A percentile compares a stretch with the other conserved stretches of the same genome.
These are phyloP conservation scores for Pestalotiopsis sp. DNA, from an alignment of 2,329 filamentous ascomycete genomes.

Conservation along the genomic window DNA sequence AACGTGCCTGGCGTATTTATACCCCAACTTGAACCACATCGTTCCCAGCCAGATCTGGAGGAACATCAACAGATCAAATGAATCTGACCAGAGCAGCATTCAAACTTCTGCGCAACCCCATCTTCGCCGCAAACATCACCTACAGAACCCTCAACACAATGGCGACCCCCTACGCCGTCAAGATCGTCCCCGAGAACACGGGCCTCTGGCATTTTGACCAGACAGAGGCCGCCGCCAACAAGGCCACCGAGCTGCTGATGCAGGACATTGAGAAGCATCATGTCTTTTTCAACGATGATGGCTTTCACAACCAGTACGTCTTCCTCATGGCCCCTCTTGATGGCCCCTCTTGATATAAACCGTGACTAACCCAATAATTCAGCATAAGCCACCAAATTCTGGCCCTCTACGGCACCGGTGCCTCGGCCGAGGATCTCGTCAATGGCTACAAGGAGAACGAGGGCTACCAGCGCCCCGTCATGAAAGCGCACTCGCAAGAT, in stretches of 20 bases:
- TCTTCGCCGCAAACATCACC: background rate
- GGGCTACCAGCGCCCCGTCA: conserved; percentile 64
- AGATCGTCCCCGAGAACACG: conserved; percentile 49
- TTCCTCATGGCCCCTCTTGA: background rate
- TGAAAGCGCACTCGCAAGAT: conserved; percentile 44
- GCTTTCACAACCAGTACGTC: conserved; percentile 80
- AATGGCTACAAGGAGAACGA: conserved; percentile 67
- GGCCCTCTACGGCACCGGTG: conserved; percentile 76
- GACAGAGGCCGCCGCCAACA: conserved; percentile 62
- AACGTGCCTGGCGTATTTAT: background rate
- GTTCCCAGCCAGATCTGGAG: background rate
- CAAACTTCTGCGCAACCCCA: background rate
- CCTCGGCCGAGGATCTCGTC: conserved; percentile 60
- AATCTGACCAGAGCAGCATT: conserved; percentile 1
- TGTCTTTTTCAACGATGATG: conserved; percentile 75
- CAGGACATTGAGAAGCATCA: conserved; percentile 75
- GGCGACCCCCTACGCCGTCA: conserved; percentile 51
- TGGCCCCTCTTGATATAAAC: background rate
- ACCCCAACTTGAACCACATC: background rate
- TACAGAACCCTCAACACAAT: conserved; percentile 31
- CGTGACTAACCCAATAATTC: conserved; percentile 13
- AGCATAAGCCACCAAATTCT: conserved; percentile 75
- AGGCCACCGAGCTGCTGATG: conserved; percentile 71
- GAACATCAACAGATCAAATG: background rate
- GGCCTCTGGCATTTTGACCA: conserved; percentile 52